Evolutionary conservation across 495 filamentous ascomycete genomes (phyloP).

Genomic region (Neurospora africana): DNA sequence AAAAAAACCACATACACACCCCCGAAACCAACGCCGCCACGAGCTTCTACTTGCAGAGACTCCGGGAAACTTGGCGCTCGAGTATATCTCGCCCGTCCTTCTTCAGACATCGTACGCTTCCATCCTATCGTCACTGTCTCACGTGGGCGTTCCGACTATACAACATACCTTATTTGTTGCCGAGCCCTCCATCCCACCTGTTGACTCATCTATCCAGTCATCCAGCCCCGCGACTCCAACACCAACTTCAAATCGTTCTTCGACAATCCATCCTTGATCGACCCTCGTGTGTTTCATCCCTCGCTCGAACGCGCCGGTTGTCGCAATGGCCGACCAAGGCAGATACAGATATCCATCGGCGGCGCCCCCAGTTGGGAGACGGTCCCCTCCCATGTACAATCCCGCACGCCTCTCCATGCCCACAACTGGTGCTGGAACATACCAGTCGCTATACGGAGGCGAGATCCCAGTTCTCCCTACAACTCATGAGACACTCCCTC

Average conservation of each 20-base stretch:
- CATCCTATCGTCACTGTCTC: background rate
- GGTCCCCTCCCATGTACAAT: conserved; percentile 34
- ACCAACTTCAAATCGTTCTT: background rate
- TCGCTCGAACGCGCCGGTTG: background rate
- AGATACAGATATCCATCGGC: conserved; percentile 18
- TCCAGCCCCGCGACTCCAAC: background rate
- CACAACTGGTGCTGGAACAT: conserved; percentile 24
- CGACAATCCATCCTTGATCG: background rate
- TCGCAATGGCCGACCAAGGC: conserved; percentile 32
- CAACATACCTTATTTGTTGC: background rate
- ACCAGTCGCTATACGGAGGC: conserved; percentile 30
- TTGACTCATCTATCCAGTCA: background rate
- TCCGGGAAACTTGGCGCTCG: background rate
- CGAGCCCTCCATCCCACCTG: background rate
- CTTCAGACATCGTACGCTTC: background rate
- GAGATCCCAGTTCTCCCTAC: conserved; percentile 31
- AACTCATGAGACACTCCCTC: conserved; percentile 11
- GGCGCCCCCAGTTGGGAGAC: conserved; percentile 22
- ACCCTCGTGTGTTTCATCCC: background rate
- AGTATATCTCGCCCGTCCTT: background rate
- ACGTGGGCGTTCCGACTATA: background rate
- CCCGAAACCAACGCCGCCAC: background rate
- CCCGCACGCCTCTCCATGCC: conserved; percentile 39
- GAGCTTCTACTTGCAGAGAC: background rate
- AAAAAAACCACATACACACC: background rate